These are phyloP conservation scores for Fusarium transvaalense DNA, from an alignment of 2,329 filamentous ascomycete genomes.

Conservation along the genomic window DNA sequence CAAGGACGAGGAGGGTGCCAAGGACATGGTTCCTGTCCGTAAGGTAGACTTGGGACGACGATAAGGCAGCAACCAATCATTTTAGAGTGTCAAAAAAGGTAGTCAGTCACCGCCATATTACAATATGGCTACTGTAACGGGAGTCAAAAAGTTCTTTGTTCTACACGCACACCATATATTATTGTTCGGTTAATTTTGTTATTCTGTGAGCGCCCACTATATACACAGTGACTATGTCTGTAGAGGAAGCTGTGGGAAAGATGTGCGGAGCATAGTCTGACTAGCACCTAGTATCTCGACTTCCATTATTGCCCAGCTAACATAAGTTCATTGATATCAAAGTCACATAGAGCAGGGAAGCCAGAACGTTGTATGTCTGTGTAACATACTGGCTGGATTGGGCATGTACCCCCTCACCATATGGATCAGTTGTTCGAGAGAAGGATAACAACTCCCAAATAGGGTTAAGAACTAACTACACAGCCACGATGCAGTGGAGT, in stretches of 20 bases:
- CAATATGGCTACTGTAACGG: background rate
- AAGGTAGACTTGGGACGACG: conserved; percentile 66
- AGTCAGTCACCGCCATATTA: background rate
- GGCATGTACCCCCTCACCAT: conserved; percentile 1
- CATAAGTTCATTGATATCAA: background rate
- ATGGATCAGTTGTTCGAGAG: background rate
- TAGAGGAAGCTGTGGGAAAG: background rate
- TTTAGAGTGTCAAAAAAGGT: background rate
- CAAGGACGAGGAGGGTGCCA: conserved; percentile 48
- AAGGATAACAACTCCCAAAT: conserved; percentile 14
- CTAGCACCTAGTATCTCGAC: background rate
- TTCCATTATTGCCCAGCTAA: background rate
- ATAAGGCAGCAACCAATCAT: conserved; percentile 10
- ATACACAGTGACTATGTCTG: background rate
- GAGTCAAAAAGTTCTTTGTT: conserved; percentile 31
- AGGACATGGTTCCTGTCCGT: conserved; percentile 65
- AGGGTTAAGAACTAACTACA: conserved; percentile 22
- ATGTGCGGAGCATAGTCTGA: conserved; percentile 3
- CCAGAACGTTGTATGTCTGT: background rate
- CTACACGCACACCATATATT: conserved; percentile 3
- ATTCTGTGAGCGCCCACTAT: background rate
- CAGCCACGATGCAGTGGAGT: conserved; percentile 37
- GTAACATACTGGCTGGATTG: background rate
- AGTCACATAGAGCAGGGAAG: background rate
- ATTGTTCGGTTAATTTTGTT: background rate